A percentile compares a stretch with the other conserved stretches of the same genome.
These are phyloP conservation scores for Colletotrichum sp. DNA, from an alignment of 2,329 filamentous ascomycete species.

Conservation along the genomic window DNA sequence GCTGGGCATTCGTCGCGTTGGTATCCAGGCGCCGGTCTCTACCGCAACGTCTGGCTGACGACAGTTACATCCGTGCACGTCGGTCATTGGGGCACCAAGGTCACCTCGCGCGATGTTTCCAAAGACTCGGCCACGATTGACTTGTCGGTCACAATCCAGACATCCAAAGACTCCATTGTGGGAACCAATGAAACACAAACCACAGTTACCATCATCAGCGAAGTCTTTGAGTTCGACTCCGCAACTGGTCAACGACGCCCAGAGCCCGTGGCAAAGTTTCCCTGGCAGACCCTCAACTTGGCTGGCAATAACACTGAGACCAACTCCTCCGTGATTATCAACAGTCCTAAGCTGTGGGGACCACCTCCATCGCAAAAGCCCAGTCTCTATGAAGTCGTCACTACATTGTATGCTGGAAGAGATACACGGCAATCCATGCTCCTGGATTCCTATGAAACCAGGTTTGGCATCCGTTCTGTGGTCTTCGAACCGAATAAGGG, in stretches of 20 bases:
- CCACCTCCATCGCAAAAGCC: background rate
- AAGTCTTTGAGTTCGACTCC: background rate
- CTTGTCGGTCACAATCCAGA: background rate
- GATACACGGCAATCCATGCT: background rate
- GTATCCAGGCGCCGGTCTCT: conserved; percentile 59
- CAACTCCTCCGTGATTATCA: background rate
- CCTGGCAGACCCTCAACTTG: background rate
- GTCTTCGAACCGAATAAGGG: background rate
- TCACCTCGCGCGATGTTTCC: background rate
- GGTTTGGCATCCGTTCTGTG: background rate
- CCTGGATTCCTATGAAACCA: background rate
- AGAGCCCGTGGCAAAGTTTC: background rate
- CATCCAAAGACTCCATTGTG: background rate
- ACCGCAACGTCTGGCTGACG: conserved; percentile 58
- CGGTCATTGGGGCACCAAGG: background rate
- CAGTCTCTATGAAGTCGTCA: background rate
- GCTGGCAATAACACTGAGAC: background rate
- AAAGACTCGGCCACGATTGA: background rate
- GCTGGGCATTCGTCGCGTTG: conserved; percentile 50
- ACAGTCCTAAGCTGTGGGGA: background rate
- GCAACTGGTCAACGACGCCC: background rate
- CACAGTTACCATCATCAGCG: background rate
- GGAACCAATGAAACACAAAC: background rate
- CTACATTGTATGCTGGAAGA: background rate
- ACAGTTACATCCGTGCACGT: conserved; percentile 47